A percentile compares a stretch with the other conserved stretches of the same genome.
These are phyloP conservation scores for Calonectria pseudoreteaudii DNA, from an alignment of 2,329 filamentous ascomycete genomes.

Conservation along the genomic window DNA sequence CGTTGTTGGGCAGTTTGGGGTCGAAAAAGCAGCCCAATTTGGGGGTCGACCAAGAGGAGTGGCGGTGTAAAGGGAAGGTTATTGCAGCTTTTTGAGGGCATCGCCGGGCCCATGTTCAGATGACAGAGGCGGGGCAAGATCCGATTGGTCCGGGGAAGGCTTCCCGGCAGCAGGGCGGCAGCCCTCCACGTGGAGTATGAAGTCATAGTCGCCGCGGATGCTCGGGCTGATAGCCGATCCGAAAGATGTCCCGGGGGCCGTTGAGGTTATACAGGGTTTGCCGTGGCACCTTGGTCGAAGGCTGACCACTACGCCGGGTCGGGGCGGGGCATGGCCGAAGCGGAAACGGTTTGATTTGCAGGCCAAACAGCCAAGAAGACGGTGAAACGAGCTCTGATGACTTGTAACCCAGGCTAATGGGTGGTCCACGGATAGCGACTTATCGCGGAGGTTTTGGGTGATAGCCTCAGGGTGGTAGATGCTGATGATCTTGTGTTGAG, in stretches of 20 bases:
- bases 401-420: not conserved
- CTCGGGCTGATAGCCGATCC: not conserved
- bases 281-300: not conserved
- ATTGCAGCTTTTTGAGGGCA: not conserved
- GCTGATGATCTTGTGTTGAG: not conserved
- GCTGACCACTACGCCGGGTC: not conserved
- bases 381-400: not conserved
- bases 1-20: not conserved
- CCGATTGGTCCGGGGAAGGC: slow-evolving; percentile 2
- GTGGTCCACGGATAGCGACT: not conserved
- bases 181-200: slow-evolving; percentile 7
- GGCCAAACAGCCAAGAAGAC: not conserved
- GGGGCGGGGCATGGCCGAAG: not conserved
- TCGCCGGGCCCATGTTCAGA: not conserved
- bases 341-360: not conserved
- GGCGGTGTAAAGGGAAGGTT: slow-evolving; percentile 9
- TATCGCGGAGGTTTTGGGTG: not conserved
- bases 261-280: not conserved
- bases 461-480: not conserved
- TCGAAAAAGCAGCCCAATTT: not conserved
- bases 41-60: not conserved
- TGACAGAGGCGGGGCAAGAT: not conserved
- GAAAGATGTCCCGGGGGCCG: not conserved
- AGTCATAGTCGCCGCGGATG: not conserved
- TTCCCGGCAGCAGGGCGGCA: not conserved